phyloP scores from a whole-genome alignment of 169 alveolate species.

The Fabrea salina region DNA sequence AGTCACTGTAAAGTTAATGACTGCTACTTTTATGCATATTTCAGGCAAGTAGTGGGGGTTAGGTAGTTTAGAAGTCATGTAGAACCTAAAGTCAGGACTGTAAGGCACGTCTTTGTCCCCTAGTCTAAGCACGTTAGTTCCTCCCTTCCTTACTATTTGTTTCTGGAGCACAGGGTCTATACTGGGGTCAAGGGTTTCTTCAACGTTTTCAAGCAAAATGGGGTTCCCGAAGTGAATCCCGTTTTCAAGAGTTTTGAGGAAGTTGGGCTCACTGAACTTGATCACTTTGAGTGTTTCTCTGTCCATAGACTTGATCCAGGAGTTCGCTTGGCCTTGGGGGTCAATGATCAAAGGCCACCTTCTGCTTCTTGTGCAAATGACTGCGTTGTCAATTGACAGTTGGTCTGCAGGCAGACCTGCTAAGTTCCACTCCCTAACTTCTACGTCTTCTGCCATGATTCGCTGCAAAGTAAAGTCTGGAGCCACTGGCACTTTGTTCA shows the following conservation, averaged over 20 bases:
- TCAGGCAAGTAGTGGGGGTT: constrained; percentile 91
- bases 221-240: constrained; percentile 82
- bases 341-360: constrained; percentile 93
- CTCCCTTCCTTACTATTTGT: constrained; percentile 74
- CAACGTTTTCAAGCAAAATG: constrained; percentile 80
- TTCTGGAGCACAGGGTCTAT: constrained; percentile 79
- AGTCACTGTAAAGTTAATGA: constrained; percentile 93
- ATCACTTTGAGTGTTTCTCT: constrained; percentile 73
- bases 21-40: constrained; percentile 83
- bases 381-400: constrained; percentile 38
- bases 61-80: constrained; percentile 85
- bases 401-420: constrained; percentile 87
- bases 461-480: constrained; percentile 81
- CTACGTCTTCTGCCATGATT: constrained; percentile 86
- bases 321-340: constrained; percentile 92
- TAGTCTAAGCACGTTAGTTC: constrained; percentile 62
- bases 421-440: constrained; percentile 85
- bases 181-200: constrained; percentile 79
- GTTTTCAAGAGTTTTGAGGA: constrained; percentile 74
- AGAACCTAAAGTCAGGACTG: constrained; percentile 82
- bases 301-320: constrained; percentile 87
- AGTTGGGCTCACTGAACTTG: constrained; percentile 72
- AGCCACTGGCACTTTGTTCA: constrained; percentile 72
- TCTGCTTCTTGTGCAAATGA: constrained; percentile 32
- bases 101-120: constrained; percentile 86